These are phyloP conservation scores for Beauveria caledonica DNA, from an alignment of 2,329 filamentous ascomycete genomes.

Conservation along the genomic window DNA sequence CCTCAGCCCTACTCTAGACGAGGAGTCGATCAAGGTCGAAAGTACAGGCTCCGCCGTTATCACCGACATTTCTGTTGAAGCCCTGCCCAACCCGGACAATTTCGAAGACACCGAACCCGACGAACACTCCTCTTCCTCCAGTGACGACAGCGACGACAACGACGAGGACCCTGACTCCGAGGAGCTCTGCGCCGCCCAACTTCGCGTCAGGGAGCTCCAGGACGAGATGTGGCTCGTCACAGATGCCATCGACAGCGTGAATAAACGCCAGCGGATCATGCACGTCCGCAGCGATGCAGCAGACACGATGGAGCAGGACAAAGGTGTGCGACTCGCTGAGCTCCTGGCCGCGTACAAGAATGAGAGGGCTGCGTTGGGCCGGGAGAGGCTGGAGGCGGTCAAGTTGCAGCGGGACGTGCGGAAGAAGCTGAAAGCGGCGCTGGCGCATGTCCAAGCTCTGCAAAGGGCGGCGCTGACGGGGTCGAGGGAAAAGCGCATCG, in stretches of 20 bases:
- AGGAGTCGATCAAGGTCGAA: conserved; percentile 53
- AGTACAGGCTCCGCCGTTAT: conserved; percentile 48
- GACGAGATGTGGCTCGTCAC: conserved; percentile 14
- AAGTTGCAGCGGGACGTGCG: conserved; percentile 24
- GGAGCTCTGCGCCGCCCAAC: conserved; percentile 19
- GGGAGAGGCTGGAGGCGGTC: conserved; percentile 30
- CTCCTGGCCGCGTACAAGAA: conserved; percentile 32
- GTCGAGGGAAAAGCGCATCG: conserved; percentile 17
- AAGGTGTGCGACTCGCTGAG: conserved; percentile 26
- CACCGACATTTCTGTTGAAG: conserved; percentile 53
- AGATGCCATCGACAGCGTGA: conserved; percentile 19
- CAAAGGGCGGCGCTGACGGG: conserved; percentile 24
- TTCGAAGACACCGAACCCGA: conserved; percentile 48
- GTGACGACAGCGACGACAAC: conserved; percentile 21
- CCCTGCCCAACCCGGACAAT: conserved; percentile 45
- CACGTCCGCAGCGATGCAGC: conserved; percentile 31
- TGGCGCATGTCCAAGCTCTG: conserved; percentile 11
- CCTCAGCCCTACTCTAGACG: conserved; percentile 46
- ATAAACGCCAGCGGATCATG: conserved; percentile 32
- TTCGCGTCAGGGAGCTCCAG: conserved; percentile 23
- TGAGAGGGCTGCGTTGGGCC: conserved; percentile 34
- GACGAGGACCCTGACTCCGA: conserved; percentile 18
- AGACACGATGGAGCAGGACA: conserved; percentile 21
- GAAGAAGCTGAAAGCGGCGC: conserved; percentile 24
- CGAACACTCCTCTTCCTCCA: conserved; percentile 27